These are phyloP conservation scores for Starmerella floricola DNA, from an alignment of 805 yeast species.

Conservation along the genomic window DNA sequence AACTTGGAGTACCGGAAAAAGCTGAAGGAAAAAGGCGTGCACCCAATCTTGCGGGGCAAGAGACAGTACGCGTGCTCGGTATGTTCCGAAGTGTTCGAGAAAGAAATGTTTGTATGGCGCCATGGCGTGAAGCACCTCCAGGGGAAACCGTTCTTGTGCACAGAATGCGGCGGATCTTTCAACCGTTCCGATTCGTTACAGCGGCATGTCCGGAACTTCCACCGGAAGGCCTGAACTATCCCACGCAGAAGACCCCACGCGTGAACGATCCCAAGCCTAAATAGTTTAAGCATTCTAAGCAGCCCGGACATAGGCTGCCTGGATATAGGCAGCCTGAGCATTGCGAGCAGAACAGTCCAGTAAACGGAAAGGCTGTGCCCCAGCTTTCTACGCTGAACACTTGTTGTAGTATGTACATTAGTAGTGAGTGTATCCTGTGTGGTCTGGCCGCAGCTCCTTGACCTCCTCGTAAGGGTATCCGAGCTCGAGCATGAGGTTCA, in stretches of 20 bases:
- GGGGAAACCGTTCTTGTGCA: conserved; percentile 13
- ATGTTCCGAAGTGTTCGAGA: conserved; percentile 7
- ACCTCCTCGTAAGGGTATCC: conserved; percentile 22
- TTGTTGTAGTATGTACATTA: conserved; percentile 1
- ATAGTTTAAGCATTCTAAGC: too few relatives aligned
- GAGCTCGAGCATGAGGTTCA: conserved; percentile 18
- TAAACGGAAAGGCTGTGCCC: too few relatives aligned
- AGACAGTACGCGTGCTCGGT: conserved; percentile 6
- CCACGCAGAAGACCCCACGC: too few relatives aligned
- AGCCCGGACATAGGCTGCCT: too few relatives aligned
- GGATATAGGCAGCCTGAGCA: too few relatives aligned
- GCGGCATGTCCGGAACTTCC: conserved; percentile 13
- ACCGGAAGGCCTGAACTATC: neutral
- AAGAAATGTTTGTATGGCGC: conserved; percentile 18
- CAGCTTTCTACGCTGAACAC: too few relatives aligned
- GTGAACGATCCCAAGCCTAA: too few relatives aligned
- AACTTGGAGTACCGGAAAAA: conserved; percentile 9
- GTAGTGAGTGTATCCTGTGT: conserved; percentile 20
- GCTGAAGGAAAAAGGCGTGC: conserved; percentile 9
- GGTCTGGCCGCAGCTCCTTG: conserved; percentile 16
- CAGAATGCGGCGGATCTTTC: conserved; percentile 5
- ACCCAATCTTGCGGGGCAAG: conserved; percentile 1
- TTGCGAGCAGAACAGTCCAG: too few relatives aligned
- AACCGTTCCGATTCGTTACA: conserved; percentile 15
- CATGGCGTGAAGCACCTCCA: conserved; percentile 16